phyloP scores from a whole-genome alignment of 2,329 filamentous ascomycete species.

The Botryosphaeria agaves region DNA sequence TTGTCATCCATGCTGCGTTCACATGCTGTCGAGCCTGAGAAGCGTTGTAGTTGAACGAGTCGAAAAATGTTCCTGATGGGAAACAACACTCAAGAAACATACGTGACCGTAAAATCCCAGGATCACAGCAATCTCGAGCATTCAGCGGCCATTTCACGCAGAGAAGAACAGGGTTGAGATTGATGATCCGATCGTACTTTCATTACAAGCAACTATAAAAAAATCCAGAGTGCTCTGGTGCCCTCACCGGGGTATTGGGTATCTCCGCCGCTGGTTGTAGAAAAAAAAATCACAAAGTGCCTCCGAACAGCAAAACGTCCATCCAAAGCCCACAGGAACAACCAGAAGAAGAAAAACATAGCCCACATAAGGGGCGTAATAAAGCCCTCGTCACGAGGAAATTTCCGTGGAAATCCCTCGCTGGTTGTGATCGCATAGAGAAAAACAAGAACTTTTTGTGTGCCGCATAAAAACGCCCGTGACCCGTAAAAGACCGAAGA shows the following conservation, averaged over 20 bases:
- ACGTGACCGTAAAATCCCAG: too few species aligned
- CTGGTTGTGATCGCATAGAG: not conserved
- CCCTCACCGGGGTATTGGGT: conserved; percentile 16
- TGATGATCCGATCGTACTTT: not conserved
- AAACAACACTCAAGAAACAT: too few species aligned
- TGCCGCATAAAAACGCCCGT: conserved; percentile 2
- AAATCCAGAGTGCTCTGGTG: conserved; percentile 7
- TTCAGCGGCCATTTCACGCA: not conserved
- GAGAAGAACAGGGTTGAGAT: not conserved
- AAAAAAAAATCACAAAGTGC: too few species aligned
- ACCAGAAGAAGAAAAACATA: not conserved
- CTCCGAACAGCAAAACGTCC: too few species aligned
- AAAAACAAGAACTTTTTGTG: too few species aligned
- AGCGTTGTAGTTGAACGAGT: too few species aligned
- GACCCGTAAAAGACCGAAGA: too few species aligned
- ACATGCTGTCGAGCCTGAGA: too few species aligned
- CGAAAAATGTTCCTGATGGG: too few species aligned
- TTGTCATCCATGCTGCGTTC: too few species aligned
- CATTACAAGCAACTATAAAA: not conserved
- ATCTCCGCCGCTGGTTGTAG: conserved; percentile 19
- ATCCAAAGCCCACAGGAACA: not conserved
- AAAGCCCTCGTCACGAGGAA: conserved; percentile 1
- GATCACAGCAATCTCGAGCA: too few species aligned
- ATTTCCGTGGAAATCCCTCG: not conserved
- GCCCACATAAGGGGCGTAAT: not conserved